Base-by-base conservation (phyloP, 2,329 filamentous ascomycete species). In the Ophiocordyceps camponoti-floridani region DNA sequence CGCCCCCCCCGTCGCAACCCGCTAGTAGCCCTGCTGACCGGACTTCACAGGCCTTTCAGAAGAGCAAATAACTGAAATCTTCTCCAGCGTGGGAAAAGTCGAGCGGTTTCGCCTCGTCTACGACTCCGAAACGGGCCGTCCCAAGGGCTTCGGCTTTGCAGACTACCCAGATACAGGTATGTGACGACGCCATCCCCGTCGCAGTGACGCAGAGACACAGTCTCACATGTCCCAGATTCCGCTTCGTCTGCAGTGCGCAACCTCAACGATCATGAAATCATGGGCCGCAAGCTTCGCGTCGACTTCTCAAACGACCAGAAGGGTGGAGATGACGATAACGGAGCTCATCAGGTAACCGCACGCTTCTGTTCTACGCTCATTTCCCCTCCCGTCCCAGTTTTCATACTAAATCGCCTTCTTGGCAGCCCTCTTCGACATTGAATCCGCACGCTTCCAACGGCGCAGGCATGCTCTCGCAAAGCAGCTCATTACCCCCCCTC, bases 111-210 rank as follows among this genome's bases (percentile, higher is more conserved):
- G 89, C 44, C 73, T 96, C 43, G 89, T 96, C 51, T 93, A 94
- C 63, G 93, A 96, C 66, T 83, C 87, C 44, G 89, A 96, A 57
- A 95, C 88, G 3, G 88, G 89, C 40, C 79, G 86, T 46, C 88
- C 91, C 1, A 96, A 95, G 62, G 91, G 91, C 16, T 98, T 94
- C 60, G 91, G 91, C 33, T 98, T 96, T 56, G 84, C 88, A 56
- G 89, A 96, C 60, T 98, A 94, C 58, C 83, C 86, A 45, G 91
- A 96, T 58, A 79, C 84, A 47, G 89, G 94, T 75, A 72, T 33
- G 61, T 47, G 41, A 35, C n/a, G 35, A 16, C 6, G 35, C 14
- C 35, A n/a, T 38, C 2, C 23, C n/a, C 16, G 16, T n/a, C 10
- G 9, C 40, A 23, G 45, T 10, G 10, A n/a, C 23, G 23, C 23